Evolutionary conservation across 1,139 yeast species (phyloP).

Genomic region (Kodamaea sp.): DNA sequence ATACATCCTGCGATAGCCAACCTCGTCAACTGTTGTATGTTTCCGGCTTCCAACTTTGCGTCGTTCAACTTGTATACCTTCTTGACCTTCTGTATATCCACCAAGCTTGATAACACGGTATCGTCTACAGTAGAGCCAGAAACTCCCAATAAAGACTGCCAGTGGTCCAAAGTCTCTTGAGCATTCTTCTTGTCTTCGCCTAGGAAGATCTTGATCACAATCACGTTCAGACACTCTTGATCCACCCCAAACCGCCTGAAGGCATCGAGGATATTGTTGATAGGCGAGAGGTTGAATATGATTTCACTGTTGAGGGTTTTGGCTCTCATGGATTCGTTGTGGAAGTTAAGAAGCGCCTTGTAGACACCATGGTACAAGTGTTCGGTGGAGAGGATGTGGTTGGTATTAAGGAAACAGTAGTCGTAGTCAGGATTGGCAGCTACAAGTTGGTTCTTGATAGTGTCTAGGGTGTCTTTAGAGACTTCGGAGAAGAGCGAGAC

Average conservation of each 20-base stretch:
- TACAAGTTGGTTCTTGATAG: constrained; percentile 32
- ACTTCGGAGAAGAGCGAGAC: constrained; percentile 24
- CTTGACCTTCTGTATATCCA: constrained; percentile 34
- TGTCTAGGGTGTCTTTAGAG: constrained; percentile 17
- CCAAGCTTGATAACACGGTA: constrained; percentile 20
- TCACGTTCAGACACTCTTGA: constrained; percentile 26
- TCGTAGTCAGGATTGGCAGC: constrained; percentile 37
- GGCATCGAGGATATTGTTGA: constrained; percentile 47
- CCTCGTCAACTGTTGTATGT: constrained; percentile 32
- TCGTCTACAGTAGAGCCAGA: constrained; percentile 24
- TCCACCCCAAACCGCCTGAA: constrained; percentile 45
- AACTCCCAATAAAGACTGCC: constrained; percentile 19
- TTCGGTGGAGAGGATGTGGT: constrained; percentile 38
- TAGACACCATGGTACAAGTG: constrained; percentile 37
- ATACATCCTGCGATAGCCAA: constrained; percentile 43
- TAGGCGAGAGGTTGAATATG: constrained; percentile 42
- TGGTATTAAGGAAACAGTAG: constrained; percentile 42
- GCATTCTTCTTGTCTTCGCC: background rate
- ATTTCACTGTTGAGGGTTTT: constrained; percentile 46
- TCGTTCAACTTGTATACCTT: constrained; percentile 43
- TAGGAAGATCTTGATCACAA: constrained; percentile 34
- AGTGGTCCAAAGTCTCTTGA: constrained; percentile 10
- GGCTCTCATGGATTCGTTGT: constrained; percentile 33
- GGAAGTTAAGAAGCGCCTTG: constrained; percentile 34
- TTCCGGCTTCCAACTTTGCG: constrained; percentile 19